Evolutionary conservation across 1,284 basidiomycete genomes (phyloP).

Genomic region (Ceratobasidium sp.): DNA sequence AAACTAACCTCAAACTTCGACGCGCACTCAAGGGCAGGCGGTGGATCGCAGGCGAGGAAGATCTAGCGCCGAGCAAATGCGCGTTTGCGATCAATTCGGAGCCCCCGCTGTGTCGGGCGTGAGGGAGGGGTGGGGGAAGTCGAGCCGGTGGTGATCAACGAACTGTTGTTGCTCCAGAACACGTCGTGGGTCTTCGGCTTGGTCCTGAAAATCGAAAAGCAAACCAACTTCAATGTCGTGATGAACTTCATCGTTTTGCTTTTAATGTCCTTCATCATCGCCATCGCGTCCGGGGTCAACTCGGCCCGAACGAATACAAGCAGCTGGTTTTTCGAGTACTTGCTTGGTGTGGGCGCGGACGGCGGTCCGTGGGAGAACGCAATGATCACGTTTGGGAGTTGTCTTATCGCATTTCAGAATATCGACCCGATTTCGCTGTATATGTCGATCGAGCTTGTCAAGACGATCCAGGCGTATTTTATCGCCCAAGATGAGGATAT

Average conservation of each 20-base stretch:
- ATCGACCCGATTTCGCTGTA: constrained; percentile 98
- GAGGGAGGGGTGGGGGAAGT: no score
- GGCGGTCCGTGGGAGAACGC: constrained; percentile 79
- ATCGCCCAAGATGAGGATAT: constrained; percentile 98
- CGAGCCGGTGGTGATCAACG: no score
- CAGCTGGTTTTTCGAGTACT: constrained; percentile 76
- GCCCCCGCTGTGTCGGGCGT: no score
- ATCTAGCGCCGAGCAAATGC: constrained; percentile 79
- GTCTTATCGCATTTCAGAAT: constrained; percentile 95
- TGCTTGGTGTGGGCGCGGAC: constrained; percentile 70
- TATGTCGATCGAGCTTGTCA: constrained; percentile 98
- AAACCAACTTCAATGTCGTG: constrained; percentile 98
- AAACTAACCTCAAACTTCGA: constrained; percentile 95
- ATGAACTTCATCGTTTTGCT: constrained; percentile 92
- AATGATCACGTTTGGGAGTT: constrained; percentile 88
- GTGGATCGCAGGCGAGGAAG: constrained; percentile 87
- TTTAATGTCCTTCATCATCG: constrained; percentile 81
- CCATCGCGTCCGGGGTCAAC: constrained; percentile 81
- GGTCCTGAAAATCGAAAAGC: constrained; percentile 87
- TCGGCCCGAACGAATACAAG: constrained; percentile 77
- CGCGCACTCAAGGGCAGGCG: constrained; percentile 84
- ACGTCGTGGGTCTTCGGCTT: no score
- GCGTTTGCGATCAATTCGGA: constrained; percentile 81
- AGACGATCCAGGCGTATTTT: constrained; percentile 97
- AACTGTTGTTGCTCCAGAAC: no score